Percentiles rank a stretch among this genome's conserved stretches.
Evolutionary conservation across 2,329 filamentous ascomycete species (phyloP).

Genomic region (Chaetomium globosum): DNA sequence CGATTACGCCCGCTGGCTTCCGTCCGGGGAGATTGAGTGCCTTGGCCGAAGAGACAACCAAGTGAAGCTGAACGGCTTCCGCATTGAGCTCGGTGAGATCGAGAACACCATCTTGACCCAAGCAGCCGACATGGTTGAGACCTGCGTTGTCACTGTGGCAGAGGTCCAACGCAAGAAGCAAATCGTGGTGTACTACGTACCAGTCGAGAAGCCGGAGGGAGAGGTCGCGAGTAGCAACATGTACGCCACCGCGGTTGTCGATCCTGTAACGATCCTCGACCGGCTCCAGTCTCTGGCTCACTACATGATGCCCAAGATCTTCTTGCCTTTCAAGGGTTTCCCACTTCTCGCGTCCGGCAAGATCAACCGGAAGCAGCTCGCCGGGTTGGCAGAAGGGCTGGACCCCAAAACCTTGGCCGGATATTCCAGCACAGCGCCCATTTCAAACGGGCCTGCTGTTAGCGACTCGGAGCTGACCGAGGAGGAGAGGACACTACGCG

Average conservation of each 20-base stretch:
- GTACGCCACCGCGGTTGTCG: background rate
- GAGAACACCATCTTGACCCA: background rate
- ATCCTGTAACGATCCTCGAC: background rate
- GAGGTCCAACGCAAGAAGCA: constrained; percentile 3
- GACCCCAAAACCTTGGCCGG: background rate
- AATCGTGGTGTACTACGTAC: background rate
- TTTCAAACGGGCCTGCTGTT: background rate
- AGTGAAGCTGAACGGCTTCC: constrained; percentile 5
- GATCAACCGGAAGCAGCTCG: background rate
- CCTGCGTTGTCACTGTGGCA: background rate
- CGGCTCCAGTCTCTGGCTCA: background rate
- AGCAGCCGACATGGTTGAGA: background rate
- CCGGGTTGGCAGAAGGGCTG: background rate
- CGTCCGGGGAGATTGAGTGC: constrained; percentile 6
- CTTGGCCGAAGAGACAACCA: constrained; percentile 7
- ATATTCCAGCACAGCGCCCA: background rate
- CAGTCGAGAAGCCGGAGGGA: background rate
- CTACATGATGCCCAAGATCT: background rate
- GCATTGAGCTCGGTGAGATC: constrained; percentile 11
- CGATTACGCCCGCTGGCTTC: constrained; percentile 7
- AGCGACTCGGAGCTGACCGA: background rate
- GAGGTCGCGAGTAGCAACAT: background rate
- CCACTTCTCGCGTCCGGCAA: background rate
- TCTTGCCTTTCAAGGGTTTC: background rate
- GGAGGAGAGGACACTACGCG: background rate